These are phyloP conservation scores for Fraxinus floribunda DNA, from an alignment of 305 asterid genomes.

Conservation along the genomic window DNA sequence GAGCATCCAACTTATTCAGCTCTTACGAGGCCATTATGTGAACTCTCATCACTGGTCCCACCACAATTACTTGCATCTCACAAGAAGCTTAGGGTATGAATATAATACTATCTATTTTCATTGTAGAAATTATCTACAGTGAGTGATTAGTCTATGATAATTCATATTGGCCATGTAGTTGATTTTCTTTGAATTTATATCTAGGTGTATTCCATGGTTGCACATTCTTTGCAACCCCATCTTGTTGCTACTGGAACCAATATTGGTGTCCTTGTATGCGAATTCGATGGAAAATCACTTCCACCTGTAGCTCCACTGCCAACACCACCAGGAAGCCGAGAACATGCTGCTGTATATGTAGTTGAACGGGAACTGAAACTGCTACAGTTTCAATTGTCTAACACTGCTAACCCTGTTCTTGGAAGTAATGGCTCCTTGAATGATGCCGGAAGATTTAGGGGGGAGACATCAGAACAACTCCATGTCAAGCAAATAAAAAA, in stretches of 20 bases:
- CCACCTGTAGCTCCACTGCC: conserved; percentile 89
- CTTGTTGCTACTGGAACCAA: conserved; percentile 95
- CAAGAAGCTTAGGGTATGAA: conserved; percentile 85
- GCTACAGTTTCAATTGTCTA: conserved; percentile 81
- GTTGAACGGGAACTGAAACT: conserved; percentile 83
- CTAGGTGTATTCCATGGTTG: conserved; percentile 90
- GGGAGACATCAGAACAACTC: conserved; percentile 81
- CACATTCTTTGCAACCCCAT: conserved; percentile 91
- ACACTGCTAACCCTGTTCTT: conserved; percentile 77
- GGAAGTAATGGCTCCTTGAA: conserved; percentile 90
- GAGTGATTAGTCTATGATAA: conserved; percentile 1
- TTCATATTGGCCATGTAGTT: conserved; percentile 14
- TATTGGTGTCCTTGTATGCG: conserved; percentile 85
- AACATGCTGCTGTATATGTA: conserved; percentile 84
- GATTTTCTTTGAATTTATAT: conserved; percentile 22
- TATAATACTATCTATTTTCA: conserved; percentile 2
- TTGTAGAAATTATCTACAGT: conserved; percentile 17
- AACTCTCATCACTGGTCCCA: conserved; percentile 85
- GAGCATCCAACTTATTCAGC: conserved; percentile 95
- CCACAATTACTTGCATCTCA: conserved; percentile 84
- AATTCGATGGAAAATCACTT: conserved; percentile 84
- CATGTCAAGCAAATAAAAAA: conserved; percentile 81
- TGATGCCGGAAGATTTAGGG: conserved; percentile 82
- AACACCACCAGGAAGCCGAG: conserved; percentile 69
- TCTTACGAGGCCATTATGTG: conserved; percentile 92